These are phyloP conservation scores for Blastobotrys chiropterorum DNA, from an alignment of 805 yeast genomes.

Conservation along the genomic window DNA sequence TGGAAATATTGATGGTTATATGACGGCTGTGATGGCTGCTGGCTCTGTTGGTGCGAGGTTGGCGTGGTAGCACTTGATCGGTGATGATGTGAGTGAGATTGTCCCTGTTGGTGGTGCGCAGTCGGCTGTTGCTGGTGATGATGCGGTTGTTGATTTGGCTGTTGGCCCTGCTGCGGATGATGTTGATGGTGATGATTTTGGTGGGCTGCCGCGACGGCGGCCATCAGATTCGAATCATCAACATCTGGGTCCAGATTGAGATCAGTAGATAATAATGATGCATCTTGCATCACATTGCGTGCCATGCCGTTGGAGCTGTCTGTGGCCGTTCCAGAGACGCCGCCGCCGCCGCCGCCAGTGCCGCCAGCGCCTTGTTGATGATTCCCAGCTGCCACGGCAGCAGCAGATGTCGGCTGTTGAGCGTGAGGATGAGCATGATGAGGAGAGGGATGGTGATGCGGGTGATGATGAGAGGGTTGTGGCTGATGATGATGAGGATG, in stretches of 20 bases:
- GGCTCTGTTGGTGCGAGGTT: conserved; percentile 3
- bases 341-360: conserved; percentile 7
- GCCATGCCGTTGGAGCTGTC: not conserved
- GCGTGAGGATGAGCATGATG: not conserved
- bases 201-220: conserved; percentile 58
- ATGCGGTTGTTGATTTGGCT: conserved; percentile 7
- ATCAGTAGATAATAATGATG: not conserved
- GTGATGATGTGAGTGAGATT: conserved; percentile 5
- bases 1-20: conserved; percentile 5
- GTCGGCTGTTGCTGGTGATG: conserved; percentile 18
- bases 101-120: conserved; percentile 3
- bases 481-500: not conserved
- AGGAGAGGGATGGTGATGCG: conserved; percentile 10
- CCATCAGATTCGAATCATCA: conserved; percentile 38
- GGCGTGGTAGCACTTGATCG: not conserved
- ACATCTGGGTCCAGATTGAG: conserved; percentile 38
- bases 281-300: not conserved
- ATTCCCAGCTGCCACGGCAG: conserved; percentile 6
- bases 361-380: too few species aligned
- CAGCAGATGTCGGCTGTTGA: conserved; percentile 2
- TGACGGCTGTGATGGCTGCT: conserved; percentile 3
- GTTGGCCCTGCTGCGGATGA: conserved; percentile 1
- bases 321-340: not conserved
- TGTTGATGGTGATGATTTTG: conserved; percentile 19
- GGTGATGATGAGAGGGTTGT: conserved; percentile 1